Evolutionary conservation across 352 stramenopile genomes (phyloP).

Genomic region (Globisporangium spinosum): DNA sequence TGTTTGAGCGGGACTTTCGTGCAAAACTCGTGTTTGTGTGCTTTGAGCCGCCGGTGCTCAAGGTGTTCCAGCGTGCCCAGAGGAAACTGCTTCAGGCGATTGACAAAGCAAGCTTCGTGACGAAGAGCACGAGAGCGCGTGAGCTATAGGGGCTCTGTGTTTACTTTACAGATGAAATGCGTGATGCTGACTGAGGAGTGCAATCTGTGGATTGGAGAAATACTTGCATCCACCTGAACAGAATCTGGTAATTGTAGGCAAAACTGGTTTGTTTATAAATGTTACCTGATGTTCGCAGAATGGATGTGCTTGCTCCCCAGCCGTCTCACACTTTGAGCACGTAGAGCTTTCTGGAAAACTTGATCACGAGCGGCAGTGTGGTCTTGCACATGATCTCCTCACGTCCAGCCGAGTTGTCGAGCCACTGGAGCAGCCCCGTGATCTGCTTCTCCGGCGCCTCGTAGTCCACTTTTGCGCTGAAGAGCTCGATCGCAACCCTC

Average conservation of each 20-base stretch:
- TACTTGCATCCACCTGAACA: too few relatives aligned
- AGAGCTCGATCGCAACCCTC: conserved; percentile 67
- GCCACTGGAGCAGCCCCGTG: conserved; percentile 67
- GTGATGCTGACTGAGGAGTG: not conserved
- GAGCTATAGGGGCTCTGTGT: not conserved
- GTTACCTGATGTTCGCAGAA: not conserved
- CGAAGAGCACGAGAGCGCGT: not conserved
- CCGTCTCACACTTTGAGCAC: conserved; percentile 20
- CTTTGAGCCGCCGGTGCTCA: conserved; percentile 32
- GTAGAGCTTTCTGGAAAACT: conserved; percentile 74
- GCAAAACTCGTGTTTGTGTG: conserved; percentile 52
- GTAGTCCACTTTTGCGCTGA: conserved; percentile 54
- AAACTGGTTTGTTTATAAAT: not conserved
- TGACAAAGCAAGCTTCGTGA: not conserved
- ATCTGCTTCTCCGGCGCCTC: conserved; percentile 73
- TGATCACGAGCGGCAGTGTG: conserved; percentile 62
- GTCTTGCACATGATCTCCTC: conserved; percentile 71
- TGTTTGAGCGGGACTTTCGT: conserved; percentile 32
- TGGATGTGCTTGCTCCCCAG: not conserved
- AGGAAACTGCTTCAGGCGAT: not conserved
- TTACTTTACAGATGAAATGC: not conserved
- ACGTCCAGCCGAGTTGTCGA: conserved; percentile 66
- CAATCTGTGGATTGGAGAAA: not conserved
- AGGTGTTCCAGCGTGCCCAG: conserved; percentile 23
- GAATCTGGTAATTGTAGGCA: not conserved